Evolutionary conservation across 345 rosid species (phyloP).

Genomic region (Populus simonii): DNA sequence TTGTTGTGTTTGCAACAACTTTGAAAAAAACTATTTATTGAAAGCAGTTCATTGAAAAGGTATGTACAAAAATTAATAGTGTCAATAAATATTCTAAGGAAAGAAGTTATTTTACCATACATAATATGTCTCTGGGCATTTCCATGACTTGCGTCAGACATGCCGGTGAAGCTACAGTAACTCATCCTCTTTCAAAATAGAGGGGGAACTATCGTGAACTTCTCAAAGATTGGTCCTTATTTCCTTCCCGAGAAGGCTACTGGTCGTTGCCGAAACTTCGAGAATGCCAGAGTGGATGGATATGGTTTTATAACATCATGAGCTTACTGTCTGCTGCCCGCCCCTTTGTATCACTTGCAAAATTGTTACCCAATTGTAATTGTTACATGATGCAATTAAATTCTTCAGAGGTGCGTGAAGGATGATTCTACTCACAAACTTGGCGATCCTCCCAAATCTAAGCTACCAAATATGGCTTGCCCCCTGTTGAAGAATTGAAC

Average conservation of each 20-base stretch:
- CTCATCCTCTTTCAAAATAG: conserved; percentile 20
- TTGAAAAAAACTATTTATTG: background rate
- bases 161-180: conserved; percentile 11
- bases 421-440: conserved; percentile 2
- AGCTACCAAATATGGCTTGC: background rate
- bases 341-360: background rate
- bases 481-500: conserved; percentile 1
- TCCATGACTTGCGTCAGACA: conserved; percentile 29
- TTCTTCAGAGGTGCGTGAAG: background rate
- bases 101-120: conserved; percentile 13
- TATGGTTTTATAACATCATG: background rate
- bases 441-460: background rate
- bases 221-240: background rate
- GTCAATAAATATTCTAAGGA: background rate
- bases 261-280: background rate
- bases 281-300: background rate
- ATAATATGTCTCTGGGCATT: conserved; percentile 12
- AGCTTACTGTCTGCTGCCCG: background rate
- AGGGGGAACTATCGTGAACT: background rate
- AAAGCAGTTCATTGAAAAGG: conserved; percentile 8
- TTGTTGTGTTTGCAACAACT: background rate
- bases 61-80: conserved; percentile 22
- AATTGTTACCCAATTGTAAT: background rate
- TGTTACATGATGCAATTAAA: background rate
- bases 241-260: conserved; percentile 2